These are phyloP conservation scores for Trichoderma breve DNA, from an alignment of 2,329 filamentous ascomycete genomes.

Conservation along the genomic window DNA sequence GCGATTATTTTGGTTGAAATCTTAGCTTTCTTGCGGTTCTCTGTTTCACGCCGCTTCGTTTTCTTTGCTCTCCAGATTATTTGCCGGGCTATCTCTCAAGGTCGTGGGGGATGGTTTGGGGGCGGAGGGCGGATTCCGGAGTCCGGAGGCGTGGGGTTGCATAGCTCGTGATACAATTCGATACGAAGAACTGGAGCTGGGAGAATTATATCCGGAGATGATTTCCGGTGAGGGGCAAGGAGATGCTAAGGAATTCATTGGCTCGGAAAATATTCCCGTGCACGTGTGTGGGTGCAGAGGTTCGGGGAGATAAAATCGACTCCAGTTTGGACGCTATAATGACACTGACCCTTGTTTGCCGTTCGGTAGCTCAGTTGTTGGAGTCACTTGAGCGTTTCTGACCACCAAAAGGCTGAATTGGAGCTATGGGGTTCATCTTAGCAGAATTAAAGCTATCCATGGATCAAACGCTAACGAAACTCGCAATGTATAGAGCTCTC, in stretches of 20 bases:
- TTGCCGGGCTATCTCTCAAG: background rate
- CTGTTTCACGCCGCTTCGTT: background rate
- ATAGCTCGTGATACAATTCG: background rate
- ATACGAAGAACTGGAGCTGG: background rate
- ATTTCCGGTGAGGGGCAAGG: background rate
- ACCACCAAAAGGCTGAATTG: background rate
- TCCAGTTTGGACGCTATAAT: background rate
- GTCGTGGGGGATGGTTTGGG: background rate
- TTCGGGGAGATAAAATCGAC: background rate
- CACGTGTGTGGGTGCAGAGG: background rate
- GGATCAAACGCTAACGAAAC: background rate
- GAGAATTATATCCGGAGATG: background rate
- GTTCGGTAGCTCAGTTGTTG: background rate
- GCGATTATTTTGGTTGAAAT: background rate
- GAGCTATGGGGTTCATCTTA: background rate
- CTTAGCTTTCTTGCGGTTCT: background rate
- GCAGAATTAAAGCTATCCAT: background rate
- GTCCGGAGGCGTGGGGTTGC: background rate
- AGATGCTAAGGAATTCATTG: background rate
- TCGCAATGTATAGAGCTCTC: background rate
- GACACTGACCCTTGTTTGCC: background rate
- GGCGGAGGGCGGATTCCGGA: background rate
- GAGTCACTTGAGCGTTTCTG: slow-evolving; percentile 5
- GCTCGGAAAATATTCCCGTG: background rate
- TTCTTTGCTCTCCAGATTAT: background rate